Percentiles rank a stretch among this genome's conserved stretches.
Evolutionary conservation across 1,284 basidiomycete species (phyloP).

Genomic region (Ganoderma meredithae): DNA sequence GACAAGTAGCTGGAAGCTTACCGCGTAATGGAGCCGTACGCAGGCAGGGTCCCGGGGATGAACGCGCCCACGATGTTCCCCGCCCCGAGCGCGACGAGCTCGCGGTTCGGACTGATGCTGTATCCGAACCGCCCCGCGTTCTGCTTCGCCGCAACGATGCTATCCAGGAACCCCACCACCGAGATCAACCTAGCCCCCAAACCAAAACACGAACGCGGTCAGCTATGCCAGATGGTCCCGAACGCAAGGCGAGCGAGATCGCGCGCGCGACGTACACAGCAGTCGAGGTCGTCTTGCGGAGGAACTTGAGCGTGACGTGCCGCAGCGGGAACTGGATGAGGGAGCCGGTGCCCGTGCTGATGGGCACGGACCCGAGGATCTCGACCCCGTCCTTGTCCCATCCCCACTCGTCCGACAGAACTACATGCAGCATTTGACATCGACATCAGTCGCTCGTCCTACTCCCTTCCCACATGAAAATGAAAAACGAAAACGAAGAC

Average conservation of each 20-base stretch:
- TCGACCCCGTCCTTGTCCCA: constrained; percentile 86
- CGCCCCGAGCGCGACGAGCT: constrained; percentile 87
- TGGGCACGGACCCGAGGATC: constrained; percentile 80
- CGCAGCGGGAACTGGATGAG: constrained; percentile 76
- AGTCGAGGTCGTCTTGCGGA: constrained; percentile 79
- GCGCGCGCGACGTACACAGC: constrained; percentile 63
- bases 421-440: constrained; percentile 47
- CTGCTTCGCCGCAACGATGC: constrained; percentile 88
- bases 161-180: constrained; percentile 82
- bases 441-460: constrained; percentile 5
- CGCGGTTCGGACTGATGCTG: constrained; percentile 90
- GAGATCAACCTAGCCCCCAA: constrained; percentile 64
- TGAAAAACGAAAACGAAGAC: constrained; percentile 37
- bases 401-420: constrained; percentile 70
- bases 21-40: constrained; percentile 90
- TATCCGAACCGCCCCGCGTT: constrained; percentile 86
- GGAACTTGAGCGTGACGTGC: constrained; percentile 64
- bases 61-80: constrained; percentile 84
- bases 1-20: constrained; percentile 34
- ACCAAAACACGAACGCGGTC: constrained; percentile 18
- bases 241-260: constrained; percentile 1
- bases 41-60: constrained; percentile 86
- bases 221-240: not conserved
- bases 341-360: constrained; percentile 59
- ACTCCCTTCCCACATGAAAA: not conserved